Conservation (phyloP, 2,329 filamentous ascomycete species). For the Aspergillus sp. region DNA sequence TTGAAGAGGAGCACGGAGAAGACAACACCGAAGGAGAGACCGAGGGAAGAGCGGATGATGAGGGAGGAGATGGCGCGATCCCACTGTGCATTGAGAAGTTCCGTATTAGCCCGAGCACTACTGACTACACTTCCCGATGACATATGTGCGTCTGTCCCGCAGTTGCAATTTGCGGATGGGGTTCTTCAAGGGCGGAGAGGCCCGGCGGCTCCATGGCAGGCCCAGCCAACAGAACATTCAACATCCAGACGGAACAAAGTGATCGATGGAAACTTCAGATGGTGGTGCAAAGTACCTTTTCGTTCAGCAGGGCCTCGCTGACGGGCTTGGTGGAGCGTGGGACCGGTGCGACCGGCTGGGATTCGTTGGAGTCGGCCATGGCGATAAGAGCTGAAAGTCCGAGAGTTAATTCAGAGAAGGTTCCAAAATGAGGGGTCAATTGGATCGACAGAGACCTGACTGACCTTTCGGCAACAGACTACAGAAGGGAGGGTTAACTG, state of each 20-base stretch:
- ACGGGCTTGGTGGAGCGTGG: constrained; percentile 75
- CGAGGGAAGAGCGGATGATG: constrained; percentile 93
- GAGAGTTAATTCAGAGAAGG: constrained; percentile 17
- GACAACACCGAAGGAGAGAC: constrained; percentile 94
- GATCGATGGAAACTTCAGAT: background rate
- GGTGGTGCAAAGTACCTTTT: constrained; percentile 73
- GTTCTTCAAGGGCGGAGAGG: background rate
- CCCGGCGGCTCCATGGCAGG: background rate
- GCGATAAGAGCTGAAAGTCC: constrained; percentile 29
- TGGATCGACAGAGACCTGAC: constrained; percentile 8
- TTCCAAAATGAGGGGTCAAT: background rate
- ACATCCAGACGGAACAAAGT: background rate
- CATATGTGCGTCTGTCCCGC: constrained; percentile 3
- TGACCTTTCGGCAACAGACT: constrained; percentile 19
- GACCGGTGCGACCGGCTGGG: constrained; percentile 66
- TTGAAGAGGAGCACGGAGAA: constrained; percentile 99
- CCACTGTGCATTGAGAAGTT: constrained; percentile 64
- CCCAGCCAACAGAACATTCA: background rate
- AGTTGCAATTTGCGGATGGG: background rate
- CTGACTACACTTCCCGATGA: background rate
- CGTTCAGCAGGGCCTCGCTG: constrained; percentile 96
- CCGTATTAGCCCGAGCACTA: constrained; percentile 19
- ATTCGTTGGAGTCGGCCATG: constrained; percentile 60
- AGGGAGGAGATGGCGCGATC: constrained; percentile 97
- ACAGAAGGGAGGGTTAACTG: constrained; percentile 17